phyloP scores from a whole-genome alignment of 192 early-diverging fungal genomes.

The Umbelopsis isabellina region DNA sequence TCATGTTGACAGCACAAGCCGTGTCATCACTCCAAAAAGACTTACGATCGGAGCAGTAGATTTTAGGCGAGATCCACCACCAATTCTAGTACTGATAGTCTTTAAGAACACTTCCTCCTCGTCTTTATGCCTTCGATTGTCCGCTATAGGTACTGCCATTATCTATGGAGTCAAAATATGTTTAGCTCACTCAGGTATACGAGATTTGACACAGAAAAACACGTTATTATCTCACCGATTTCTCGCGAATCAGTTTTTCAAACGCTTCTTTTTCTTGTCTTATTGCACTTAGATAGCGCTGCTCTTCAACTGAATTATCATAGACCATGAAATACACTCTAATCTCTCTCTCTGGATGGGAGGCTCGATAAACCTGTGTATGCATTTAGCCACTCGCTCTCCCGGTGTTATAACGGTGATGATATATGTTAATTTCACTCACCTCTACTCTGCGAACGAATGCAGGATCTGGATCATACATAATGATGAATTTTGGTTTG shows the following conservation, averaged over 20 bases:
- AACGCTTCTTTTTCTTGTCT: constrained; percentile 93
- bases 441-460: constrained; percentile 91
- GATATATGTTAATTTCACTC: neutral
- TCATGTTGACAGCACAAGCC: neutral
- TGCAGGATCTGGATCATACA: constrained; percentile 88
- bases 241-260: constrained; percentile 88
- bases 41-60: constrained; percentile 20
- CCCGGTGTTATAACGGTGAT: neutral
- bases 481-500: constrained; percentile 79
- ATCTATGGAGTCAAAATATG: constrained; percentile 42
- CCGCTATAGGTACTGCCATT: constrained; percentile 79
- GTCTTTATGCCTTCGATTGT: constrained; percentile 30
- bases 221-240: constrained; percentile 59
- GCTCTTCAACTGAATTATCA: constrained; percentile 94
- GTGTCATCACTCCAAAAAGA: neutral
- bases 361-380: constrained; percentile 52
- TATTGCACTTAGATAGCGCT: constrained; percentile 82
- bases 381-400: neutral
- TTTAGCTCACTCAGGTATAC: neutral
- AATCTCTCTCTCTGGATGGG: constrained; percentile 53
- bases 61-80: constrained; percentile 55
- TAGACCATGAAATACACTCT: constrained; percentile 94
- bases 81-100: constrained; percentile 62
- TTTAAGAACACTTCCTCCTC: constrained; percentile 30
- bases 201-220: neutral